phyloP scores from a whole-genome alignment of 2,329 filamentous ascomycete species.

The Aspergillus uvarum region DNA sequence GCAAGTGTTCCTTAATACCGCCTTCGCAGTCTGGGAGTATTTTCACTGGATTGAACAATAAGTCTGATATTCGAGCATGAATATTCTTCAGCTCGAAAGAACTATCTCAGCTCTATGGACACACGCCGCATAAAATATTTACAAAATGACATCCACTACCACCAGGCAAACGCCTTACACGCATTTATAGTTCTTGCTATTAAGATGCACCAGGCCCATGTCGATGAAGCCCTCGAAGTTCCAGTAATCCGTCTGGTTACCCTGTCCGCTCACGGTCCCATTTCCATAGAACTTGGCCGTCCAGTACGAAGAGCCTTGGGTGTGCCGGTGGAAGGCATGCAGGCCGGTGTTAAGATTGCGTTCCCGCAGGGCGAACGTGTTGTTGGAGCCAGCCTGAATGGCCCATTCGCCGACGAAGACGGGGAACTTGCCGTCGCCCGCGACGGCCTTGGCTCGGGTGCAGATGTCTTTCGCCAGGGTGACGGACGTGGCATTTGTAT shows the following conservation, averaged over 20 bases:
- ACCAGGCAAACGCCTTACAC: no score
- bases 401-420: conserved; percentile 26
- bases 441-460: conserved; percentile 15
- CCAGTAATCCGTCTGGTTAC: conserved; percentile 17
- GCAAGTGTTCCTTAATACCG: no score
- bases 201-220: neutral
- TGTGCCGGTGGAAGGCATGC: conserved; percentile 15
- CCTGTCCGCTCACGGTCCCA: conserved; percentile 16
- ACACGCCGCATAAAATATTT: no score
- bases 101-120: no score
- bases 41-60: no score
- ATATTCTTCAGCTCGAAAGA: no score
- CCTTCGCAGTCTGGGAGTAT: no score
- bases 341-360: conserved; percentile 20
- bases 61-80: no score
- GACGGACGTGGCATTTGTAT: conserved; percentile 16
- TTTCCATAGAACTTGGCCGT: conserved; percentile 16
- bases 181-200: neutral
- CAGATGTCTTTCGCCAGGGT: conserved; percentile 20
- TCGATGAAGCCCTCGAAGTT: conserved; percentile 14
- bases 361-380: conserved; percentile 15
- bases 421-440: conserved; percentile 23
- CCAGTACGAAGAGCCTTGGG: conserved; percentile 15
- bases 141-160: no score
- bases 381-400: conserved; percentile 19